Base-by-base conservation (phyloP, 352 stramenopile species). In the Phytophthora aleatoria region DNA sequence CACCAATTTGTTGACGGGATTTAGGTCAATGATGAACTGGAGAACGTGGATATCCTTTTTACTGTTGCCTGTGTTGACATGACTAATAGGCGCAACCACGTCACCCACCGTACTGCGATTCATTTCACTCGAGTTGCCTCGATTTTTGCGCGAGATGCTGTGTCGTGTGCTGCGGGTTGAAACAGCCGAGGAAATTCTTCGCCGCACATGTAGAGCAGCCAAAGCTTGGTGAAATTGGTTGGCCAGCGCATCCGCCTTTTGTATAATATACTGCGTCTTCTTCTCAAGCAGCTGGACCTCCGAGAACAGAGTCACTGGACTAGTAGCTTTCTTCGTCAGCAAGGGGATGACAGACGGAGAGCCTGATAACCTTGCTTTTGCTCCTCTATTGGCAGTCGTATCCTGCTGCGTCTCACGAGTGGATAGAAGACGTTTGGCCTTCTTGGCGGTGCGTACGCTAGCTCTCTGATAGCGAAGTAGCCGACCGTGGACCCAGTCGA, bases 1-100 rank as follows among this genome's bases (percentile, higher is more conserved):
- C 12, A 90, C 45, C 24, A 86, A 51, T 30, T 83, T 84, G 61
- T 87, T 90, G 8, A 90, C 53, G 3, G 83, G 81, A 50, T 89
- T 90, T 16, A 92, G 36, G 10, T 76, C 60, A 1, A 80, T 53
- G 8, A 90, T 87, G 39, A 87, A 89, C 61, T 90, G 66, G 24
- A 69, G 51, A 27, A 35, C 24, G 50, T 67, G 55, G 13, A 74
- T 71, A 47, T 74, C 61, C 11, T 13, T 38, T 13, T 58, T 61
- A n/a, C 7, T 45, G 43, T 44, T 57, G 27, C n/a, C 20, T 20
- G 20, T 20, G 20, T 20, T 31, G 1, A 16, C 9, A 15, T 30
- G 11, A 44, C 3, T 1, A 20, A 41, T 12, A 26, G 59, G 30
- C 15, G 30, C 55, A 5, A 54, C 44, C 0, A 26, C 26, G 47